Base-by-base conservation (phyloP, 805 yeast genomes). In the Metschnikowia drakensbergensis region DNA sequence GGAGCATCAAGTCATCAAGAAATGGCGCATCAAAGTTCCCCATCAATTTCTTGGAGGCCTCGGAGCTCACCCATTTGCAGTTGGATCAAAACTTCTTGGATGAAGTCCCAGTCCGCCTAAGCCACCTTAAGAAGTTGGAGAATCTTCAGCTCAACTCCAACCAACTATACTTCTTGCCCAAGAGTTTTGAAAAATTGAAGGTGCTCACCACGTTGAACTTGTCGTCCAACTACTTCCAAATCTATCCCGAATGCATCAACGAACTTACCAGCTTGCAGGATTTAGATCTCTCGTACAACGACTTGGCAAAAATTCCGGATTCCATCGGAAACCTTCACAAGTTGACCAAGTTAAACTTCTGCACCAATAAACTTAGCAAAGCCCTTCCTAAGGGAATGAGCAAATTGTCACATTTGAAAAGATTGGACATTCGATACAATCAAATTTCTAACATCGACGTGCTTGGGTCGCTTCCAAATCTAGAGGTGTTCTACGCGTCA, bases 211-310 rank as follows among this genome's bases (percentile, higher is more conserved):
- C 76, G 5, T 68, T 94, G 54, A 88, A 94, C 61, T 67, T 94
- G 40, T 81, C 96, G 2, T 90, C 96, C 3, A 94, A 95, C 62
- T 71, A 69, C 51, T 80, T 87, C 59, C 75, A 75, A 39, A 55
- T 55, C 1, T 83, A 82, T 52, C 95, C 94, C 0, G 84, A 80
- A 45, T 77, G 84, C 1, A 69, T 92, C 17, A 80, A 81, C 54
- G 74, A 77, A 25, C 73, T 92, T 52, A 60, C 72, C 0, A 77
- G 77, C 45, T 73, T 92, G 46, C 68, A 72, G 37, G 84, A 84
- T 46, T 72, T 94, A 53, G 95, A 92, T 61, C 61, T 92, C 37
- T 87, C 96, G 0, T 91, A 88, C 66, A 94, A 94, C 64, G 79
- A 80, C 45, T 77, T 94, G 28, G 66, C 75, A 2, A 50, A 51